Evolutionary conservation across 345 rosid genomes (phyloP), one percentile per base, ranked within the genome.

Genomic region (Laguncularia racemosa): DNA sequence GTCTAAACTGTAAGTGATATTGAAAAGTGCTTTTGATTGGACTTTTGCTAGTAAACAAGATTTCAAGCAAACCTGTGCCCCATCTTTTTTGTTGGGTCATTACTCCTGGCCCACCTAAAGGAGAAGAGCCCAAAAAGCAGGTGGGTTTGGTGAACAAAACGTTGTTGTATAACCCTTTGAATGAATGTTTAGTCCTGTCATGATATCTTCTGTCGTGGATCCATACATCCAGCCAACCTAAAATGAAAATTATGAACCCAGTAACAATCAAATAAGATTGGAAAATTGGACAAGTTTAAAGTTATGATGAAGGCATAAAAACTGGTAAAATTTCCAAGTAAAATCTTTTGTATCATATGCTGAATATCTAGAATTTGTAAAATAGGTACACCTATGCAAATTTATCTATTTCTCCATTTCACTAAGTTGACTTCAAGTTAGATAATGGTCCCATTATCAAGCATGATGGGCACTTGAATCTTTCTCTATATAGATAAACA

Each of bases 211-310:
- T 1, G 81, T 13, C 0, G 61, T 44, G 15, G 97, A 76, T 38
- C 81, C 97, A 45, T 91, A 85, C 43, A 76, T 67, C 89, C 79
- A 84, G 6, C 96, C 95, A 11, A 78, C 17, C 86, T 84, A 33
- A 48, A 47, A 7, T 9, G 15, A 20, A 14, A 46, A 45, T 12
- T 7, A 14, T 14, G 38, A n/a, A 19, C 5, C 4, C 14, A 18
- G 21, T 48, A 19, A n/a, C n/a, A 16, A 14, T 12, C 3, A 45
- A 3, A 17, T 14, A 14, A 12, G 10, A 18, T 38, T 14, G 23
- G 3, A 2, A 13, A 46, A 13, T 46, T 46, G 9, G 14, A 2
- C 16, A 46, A 14, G 20, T 1, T 2, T n/a, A n/a, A n/a, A n/a
- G n/a, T n/a, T n/a, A n/a, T n/a, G n/a, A n/a, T n/a, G n/a, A n/a